phyloP scores from a whole-genome alignment of 108 stramenopile genomes.

The Fragilaria radians region DNA sequence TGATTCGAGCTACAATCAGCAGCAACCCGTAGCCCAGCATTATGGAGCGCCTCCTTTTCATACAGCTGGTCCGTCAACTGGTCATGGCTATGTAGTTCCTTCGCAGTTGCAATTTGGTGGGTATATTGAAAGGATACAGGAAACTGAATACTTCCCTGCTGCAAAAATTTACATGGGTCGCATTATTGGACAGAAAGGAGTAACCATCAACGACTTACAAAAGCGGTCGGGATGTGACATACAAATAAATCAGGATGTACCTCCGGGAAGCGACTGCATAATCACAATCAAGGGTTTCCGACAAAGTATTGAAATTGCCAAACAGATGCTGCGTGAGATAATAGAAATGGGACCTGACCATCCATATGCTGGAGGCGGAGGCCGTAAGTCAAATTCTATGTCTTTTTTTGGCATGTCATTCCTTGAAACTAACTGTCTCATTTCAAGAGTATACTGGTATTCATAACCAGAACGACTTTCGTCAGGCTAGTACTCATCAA shows the following conservation, averaged over 20 bases:
- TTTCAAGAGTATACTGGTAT: constrained; percentile 17
- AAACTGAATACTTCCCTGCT: constrained; percentile 55
- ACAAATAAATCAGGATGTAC: constrained; percentile 90
- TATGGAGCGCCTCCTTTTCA: background rate
- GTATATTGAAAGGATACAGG: constrained; percentile 32
- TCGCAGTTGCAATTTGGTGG: constrained; percentile 2
- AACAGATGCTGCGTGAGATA: constrained; percentile 80
- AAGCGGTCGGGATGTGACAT: constrained; percentile 78
- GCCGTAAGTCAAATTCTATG: constrained; percentile 10
- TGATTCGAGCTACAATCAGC: background rate
- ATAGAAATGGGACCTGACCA: constrained; percentile 84
- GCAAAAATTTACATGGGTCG: constrained; percentile 82
- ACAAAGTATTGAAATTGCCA: constrained; percentile 70
- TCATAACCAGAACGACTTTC: constrained; percentile 26
- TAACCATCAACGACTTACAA: constrained; percentile 90
- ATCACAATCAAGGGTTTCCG: constrained; percentile 69
- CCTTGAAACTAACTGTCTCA: background rate
- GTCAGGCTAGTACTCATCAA: constrained; percentile 28
- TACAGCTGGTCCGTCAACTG: background rate
- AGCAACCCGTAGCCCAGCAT: background rate
- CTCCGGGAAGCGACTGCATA: constrained; percentile 73
- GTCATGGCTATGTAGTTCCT: background rate
- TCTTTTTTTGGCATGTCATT: constrained; percentile 8
- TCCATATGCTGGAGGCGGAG: constrained; percentile 73
- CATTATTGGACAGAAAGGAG: constrained; percentile 82